phyloP scores from a whole-genome alignment of 2,329 filamentous ascomycete species.

The Colletotrichum zoysiae region DNA sequence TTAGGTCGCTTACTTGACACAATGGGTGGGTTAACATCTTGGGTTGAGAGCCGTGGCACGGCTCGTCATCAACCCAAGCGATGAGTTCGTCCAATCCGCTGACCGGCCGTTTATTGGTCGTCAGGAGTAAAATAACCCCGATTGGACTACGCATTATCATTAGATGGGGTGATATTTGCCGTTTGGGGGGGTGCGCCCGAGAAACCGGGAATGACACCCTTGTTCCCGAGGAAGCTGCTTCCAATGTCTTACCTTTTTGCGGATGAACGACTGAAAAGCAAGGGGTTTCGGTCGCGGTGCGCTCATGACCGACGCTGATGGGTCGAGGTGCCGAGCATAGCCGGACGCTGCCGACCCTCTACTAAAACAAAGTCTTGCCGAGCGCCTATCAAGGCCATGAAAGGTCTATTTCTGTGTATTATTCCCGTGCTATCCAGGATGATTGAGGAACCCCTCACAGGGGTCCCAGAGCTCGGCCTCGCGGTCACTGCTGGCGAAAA shows the following conservation, averaged over 20 bases:
- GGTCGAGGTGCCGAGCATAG: slow-evolving; percentile 31
- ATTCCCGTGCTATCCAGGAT: background rate
- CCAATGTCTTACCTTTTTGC: slow-evolving; percentile 19
- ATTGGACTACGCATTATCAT: slow-evolving; percentile 21
- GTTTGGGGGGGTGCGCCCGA: slow-evolving; percentile 11
- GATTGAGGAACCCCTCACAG: background rate
- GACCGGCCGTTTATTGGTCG: background rate
- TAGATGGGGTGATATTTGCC: slow-evolving; percentile 20
- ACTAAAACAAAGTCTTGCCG: slow-evolving; percentile 1
- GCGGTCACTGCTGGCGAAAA: slow-evolving; percentile 7
- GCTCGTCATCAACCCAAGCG: background rate
- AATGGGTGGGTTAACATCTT: background rate
- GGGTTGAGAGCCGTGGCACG: background rate
- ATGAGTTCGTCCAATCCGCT: slow-evolving; percentile 16
- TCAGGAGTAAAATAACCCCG: slow-evolving; percentile 24
- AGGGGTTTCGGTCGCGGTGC: slow-evolving; percentile 1
- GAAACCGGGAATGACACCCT: slow-evolving; percentile 13
- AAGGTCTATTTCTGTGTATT: slow-evolving; percentile 1
- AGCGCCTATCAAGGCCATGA: background rate
- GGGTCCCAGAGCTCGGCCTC: background rate
- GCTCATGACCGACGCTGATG: slow-evolving; percentile 4
- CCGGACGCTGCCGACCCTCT: slow-evolving; percentile 27
- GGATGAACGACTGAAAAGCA: slow-evolving; percentile 1
- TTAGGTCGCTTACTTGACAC: too few relatives aligned
- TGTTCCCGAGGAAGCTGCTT: slow-evolving; percentile 7